Evolutionary conservation across 805 yeast species (phyloP).

Genomic region (Huiozyma sinensis): DNA sequence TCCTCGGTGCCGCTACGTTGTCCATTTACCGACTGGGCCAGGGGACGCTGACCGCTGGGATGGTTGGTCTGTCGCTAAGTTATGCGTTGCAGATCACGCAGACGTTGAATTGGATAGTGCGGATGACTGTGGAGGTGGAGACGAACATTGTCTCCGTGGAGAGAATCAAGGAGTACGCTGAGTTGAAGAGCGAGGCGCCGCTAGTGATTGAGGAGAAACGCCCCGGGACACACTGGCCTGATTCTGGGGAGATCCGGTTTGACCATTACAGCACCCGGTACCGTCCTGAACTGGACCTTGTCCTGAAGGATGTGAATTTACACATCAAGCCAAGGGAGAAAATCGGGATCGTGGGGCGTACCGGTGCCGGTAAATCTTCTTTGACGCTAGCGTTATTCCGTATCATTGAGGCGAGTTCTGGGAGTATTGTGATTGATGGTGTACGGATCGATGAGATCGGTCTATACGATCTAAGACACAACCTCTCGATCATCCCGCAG

Average conservation of each 20-base stretch:
- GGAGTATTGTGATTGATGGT: conserved; percentile 64
- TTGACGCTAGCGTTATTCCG: conserved; percentile 76
- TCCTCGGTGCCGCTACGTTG: conserved; percentile 75
- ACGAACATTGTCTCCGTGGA: conserved; percentile 95
- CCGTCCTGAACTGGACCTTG: conserved; percentile 71
- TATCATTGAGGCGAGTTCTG: conserved; percentile 65
- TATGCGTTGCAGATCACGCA: conserved; percentile 91
- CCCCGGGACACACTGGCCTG: conserved; percentile 70
- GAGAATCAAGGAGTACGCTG: conserved; percentile 80
- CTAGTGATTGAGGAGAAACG: conserved; percentile 49
- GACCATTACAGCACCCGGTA: conserved; percentile 73
- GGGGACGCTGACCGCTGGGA: conserved; percentile 75
- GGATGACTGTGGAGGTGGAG: conserved; percentile 98
- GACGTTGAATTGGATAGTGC: conserved; percentile 90
- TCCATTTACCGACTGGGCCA: conserved; percentile 57
- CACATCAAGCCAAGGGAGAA: conserved; percentile 67
- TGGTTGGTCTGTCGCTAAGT: conserved; percentile 87
- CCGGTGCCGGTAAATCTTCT: conserved; percentile 93
- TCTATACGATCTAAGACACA: conserved; percentile 62
- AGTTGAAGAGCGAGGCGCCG: conserved; percentile 79
- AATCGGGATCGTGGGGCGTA: conserved; percentile 91
- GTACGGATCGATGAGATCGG: conserved; percentile 60
- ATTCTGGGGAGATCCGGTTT: conserved; percentile 54
- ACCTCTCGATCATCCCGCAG: conserved; percentile 81
- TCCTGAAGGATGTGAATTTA: conserved; percentile 56